These are phyloP conservation scores for Anthoceros angustus DNA, from an alignment of 225 moss, liverwort and hornwort genomes.

Conservation along the genomic window DNA sequence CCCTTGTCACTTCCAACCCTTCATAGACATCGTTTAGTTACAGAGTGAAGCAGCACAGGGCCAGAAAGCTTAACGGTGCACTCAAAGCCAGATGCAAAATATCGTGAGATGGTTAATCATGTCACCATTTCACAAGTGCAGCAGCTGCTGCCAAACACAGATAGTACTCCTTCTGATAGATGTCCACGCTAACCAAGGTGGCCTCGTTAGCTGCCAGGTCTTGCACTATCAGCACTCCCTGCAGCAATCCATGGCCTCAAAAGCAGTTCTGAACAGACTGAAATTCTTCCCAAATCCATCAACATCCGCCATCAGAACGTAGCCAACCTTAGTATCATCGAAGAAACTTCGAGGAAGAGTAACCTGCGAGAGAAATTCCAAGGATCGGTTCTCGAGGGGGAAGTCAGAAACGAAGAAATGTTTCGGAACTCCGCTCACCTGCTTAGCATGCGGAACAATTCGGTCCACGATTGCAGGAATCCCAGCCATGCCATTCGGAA, in stretches of 20 bases:
- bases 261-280: too few species aligned
- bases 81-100: not conserved
- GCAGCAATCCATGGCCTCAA: too few species aligned
- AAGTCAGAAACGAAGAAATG: too few species aligned
- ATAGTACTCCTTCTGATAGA: constrained; percentile 76
- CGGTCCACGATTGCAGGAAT: constrained; percentile 41
- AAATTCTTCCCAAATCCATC: too few species aligned
- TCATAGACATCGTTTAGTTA: too few species aligned
- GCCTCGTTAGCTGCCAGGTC: constrained; percentile 47
- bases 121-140: constrained; percentile 66
- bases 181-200: constrained; percentile 41
- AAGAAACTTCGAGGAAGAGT: constrained; percentile 51
- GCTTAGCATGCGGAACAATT: constrained; percentile 37
- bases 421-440: constrained; percentile 35
- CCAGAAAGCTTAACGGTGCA: too few species aligned
- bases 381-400: not conserved
- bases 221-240: constrained; percentile 60
- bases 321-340: constrained; percentile 94
- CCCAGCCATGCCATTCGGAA: constrained; percentile 44
- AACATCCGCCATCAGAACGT: too few species aligned
- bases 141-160: constrained; percentile 86
- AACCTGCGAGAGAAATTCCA: constrained; percentile 31
- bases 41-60: too few species aligned
- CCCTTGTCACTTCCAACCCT: constrained; percentile 68
- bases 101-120: not conserved